These are phyloP conservation scores for Piromyces sp. DNA, from an alignment of 192 early-diverging fungal species.

Conservation along the genomic window DNA sequence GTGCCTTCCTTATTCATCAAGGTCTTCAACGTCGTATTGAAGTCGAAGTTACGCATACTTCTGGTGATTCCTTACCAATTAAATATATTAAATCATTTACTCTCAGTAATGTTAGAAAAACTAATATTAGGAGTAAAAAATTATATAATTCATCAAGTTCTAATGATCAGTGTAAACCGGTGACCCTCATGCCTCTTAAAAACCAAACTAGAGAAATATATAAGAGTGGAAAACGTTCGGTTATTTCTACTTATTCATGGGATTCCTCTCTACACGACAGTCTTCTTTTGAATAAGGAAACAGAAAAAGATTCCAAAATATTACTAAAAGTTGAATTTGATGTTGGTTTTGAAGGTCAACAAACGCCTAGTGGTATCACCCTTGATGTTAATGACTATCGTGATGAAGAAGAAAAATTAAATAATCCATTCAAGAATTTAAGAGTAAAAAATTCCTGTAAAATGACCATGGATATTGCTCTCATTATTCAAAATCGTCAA, in stretches of 20 bases:
- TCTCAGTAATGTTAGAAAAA: neutral
- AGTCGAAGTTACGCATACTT: constrained; percentile 43
- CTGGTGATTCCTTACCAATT: constrained; percentile 36
- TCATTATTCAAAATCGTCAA: neutral
- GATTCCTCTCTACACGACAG: constrained; percentile 59
- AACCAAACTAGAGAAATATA: constrained; percentile 25
- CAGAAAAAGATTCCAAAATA: neutral
- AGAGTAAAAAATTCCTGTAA: neutral
- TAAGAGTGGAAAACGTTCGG: constrained; percentile 40
- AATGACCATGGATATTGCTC: neutral
- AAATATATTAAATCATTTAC: neutral
- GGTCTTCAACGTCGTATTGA: constrained; percentile 54
- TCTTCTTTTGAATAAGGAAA: constrained; percentile 28
- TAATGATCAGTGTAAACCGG: neutral
- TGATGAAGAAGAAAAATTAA: neutral
- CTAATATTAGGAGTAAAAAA: neutral
- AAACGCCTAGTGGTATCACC: neutral
- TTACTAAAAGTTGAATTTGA: neutral
- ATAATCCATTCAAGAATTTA: neutral
- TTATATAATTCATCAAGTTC: neutral
- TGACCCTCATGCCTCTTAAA: neutral
- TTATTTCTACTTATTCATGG: constrained; percentile 42
- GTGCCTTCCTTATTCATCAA: constrained; percentile 48
- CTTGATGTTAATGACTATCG: neutral
- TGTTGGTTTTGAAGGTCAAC: neutral